Percentiles rank a stretch among this genome's conserved stretches.
Conservation (phyloP, 805 yeast genomes). For the Sugiyamaella smithiae region DNA sequence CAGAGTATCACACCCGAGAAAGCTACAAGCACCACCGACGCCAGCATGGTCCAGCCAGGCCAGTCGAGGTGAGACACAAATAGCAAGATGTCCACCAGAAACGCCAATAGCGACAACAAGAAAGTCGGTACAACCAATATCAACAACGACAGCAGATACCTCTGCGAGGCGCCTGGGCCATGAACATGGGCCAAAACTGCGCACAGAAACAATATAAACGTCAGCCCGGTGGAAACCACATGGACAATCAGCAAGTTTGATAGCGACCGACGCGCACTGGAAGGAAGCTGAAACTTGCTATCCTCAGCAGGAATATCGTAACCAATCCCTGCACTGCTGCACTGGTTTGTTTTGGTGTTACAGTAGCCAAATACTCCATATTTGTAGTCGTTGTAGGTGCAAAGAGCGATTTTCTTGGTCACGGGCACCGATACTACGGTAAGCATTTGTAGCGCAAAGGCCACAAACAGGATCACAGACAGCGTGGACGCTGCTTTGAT, state of each 20-base stretch:
- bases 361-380: conserved; percentile 78
- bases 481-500: conserved; percentile 37
- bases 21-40: conserved; percentile 64
- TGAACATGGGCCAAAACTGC: conserved; percentile 42
- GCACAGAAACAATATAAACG: conserved; percentile 45
- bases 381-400: conserved; percentile 46
- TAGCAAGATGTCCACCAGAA: conserved; percentile 75
- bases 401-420: conserved; percentile 46
- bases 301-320: conserved; percentile 37
- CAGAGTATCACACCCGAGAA: conserved; percentile 64
- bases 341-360: conserved; percentile 32
- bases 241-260: conserved; percentile 65
- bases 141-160: conserved; percentile 50
- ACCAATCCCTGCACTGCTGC: conserved; percentile 46
- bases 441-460: conserved; percentile 56
- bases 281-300: conserved; percentile 51
- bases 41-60: conserved; percentile 82
- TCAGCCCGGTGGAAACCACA: conserved; percentile 58
- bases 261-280: conserved; percentile 55
- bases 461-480: conserved; percentile 42
- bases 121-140: conserved; percentile 66
- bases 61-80: conserved; percentile 74
- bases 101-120: conserved; percentile 64
- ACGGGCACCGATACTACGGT: conserved; percentile 63
- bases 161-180: conserved; percentile 37